A percentile compares a stretch with the other conserved stretches of the same genome.
Evolutionary conservation across 192 early-diverging fungal species (phyloP).

Genomic region (Neocallimastix lanati): DNA sequence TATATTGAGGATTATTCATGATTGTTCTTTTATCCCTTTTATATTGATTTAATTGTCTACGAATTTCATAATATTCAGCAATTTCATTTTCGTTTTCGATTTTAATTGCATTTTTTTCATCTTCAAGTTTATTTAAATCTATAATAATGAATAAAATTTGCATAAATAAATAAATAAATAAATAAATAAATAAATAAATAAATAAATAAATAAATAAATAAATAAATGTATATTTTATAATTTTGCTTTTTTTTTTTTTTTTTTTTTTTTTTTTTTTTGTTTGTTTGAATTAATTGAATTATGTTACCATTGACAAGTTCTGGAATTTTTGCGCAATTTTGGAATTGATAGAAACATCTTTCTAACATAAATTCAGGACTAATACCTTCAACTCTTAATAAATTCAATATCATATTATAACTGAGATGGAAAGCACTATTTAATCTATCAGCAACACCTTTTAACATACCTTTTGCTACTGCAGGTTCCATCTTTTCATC

Average conservation of each 20-base stretch:
- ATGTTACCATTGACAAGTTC: slow-evolving; percentile 44
- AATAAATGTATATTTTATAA: too few species aligned
- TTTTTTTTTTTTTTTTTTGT: neutral
- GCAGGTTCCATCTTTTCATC: slow-evolving; percentile 87
- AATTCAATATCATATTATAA: slow-evolving; percentile 92
- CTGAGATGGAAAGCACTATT: slow-evolving; percentile 89
- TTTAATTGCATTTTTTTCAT: slow-evolving; percentile 20
- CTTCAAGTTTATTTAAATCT: slow-evolving; percentile 37
- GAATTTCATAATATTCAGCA: slow-evolving; percentile 55
- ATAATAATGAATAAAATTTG: neutral
- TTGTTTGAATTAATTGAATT: too few species aligned
- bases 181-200: too few species aligned
- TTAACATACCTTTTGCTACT: slow-evolving; percentile 84
- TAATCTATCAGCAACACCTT: slow-evolving; percentile 47
- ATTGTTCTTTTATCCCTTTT: slow-evolving; percentile 50
- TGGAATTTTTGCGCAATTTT: slow-evolving; percentile 68
- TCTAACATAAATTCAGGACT: slow-evolving; percentile 84
- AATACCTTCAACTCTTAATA: slow-evolving; percentile 85
- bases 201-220: too few species aligned
- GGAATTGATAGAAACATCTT: slow-evolving; percentile 80
- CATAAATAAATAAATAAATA: too few species aligned
- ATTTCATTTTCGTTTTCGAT: slow-evolving; percentile 56
- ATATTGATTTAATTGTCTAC: slow-evolving; percentile 45
- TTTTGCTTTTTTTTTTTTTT: neutral
- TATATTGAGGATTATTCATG: slow-evolving; percentile 60